A percentile compares a stretch with the other conserved stretches of the same genome.
Evolutionary conservation across 1,284 basidiomycete species (phyloP).

Genomic region (Rhodotorula sp.): DNA sequence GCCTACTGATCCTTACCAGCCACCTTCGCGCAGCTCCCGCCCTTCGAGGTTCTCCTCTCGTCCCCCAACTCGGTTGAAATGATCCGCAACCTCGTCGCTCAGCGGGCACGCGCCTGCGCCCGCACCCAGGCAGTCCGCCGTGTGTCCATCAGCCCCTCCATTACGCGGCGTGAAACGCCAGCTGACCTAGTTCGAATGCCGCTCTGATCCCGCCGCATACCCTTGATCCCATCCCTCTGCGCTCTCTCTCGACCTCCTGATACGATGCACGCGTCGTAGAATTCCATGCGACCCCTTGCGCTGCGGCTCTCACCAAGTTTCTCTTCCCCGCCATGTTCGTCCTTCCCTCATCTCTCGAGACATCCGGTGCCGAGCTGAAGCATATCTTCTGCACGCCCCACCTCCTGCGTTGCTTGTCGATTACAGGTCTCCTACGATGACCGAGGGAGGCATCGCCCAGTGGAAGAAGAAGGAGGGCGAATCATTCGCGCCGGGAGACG

Average conservation of each 20-base stretch:
- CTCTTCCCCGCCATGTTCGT: slow-evolving; percentile 89
- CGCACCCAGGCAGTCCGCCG: slow-evolving; percentile 22
- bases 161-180: too few relatives aligned
- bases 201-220: neutral
- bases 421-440: slow-evolving; percentile 99
- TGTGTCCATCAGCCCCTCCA: neutral
- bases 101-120: slow-evolving; percentile 27
- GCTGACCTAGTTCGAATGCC: neutral
- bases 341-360: neutral
- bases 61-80: slow-evolving; percentile 4
- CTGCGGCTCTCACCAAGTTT: slow-evolving; percentile 81
- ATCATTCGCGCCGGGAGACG: slow-evolving; percentile 81
- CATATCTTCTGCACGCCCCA: slow-evolving; percentile 65
- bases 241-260: neutral
- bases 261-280: slow-evolving; percentile 53
- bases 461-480: slow-evolving; percentile 99
- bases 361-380: neutral
- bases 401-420: slow-evolving; percentile 76
- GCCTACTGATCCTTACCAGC: too few relatives aligned
- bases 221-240: neutral
- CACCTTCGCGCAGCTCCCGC: too few relatives aligned
- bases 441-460: slow-evolving; percentile 92
- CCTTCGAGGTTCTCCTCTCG: neutral
- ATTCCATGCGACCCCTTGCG: slow-evolving; percentile 73
- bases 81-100: slow-evolving; percentile 28